These are phyloP conservation scores for Aspergillus sp. DNA, from an alignment of 2,329 filamentous ascomycete genomes.

Conservation along the genomic window DNA sequence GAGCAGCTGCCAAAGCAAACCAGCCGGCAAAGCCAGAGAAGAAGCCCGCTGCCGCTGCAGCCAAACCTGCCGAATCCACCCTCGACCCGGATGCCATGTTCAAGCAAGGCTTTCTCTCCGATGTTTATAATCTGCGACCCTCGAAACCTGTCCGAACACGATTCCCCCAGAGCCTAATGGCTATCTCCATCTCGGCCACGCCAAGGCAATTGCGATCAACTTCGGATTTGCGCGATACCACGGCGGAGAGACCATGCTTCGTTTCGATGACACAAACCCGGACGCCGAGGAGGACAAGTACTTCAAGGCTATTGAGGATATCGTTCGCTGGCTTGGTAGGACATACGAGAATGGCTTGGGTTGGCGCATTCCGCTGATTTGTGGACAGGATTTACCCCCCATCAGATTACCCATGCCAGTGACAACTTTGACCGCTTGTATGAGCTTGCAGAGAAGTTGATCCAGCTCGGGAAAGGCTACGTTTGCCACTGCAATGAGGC, in stretches of 20 bases:
- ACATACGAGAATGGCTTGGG: background rate
- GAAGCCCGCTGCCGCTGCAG: constrained; percentile 21
- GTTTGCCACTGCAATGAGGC: constrained; percentile 80
- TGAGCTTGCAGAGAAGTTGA: constrained; percentile 80
- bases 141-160: constrained; percentile 53
- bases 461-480: constrained; percentile 64
- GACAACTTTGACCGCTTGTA: constrained; percentile 89
- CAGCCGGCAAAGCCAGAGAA: constrained; percentile 33
- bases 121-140: constrained; percentile 66
- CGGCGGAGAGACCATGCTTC: constrained; percentile 69
- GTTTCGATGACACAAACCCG: constrained; percentile 95
- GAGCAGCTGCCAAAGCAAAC: constrained; percentile 17
- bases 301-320: constrained; percentile 83
- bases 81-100: constrained; percentile 64
- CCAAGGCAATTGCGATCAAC: constrained; percentile 93
- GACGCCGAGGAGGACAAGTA: constrained; percentile 88
- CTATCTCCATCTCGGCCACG: constrained; percentile 88
- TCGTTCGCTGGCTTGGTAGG: constrained; percentile 68
- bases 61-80: too few species aligned
- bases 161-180: constrained; percentile 90
- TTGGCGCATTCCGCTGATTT: background rate
- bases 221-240: constrained; percentile 89
- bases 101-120: constrained; percentile 70
- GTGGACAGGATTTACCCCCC: constrained; percentile 64
- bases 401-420: constrained; percentile 76